Evolutionary conservation across 1,139 yeast species (phyloP).

Genomic region (Kluyveromyces marxianus): DNA sequence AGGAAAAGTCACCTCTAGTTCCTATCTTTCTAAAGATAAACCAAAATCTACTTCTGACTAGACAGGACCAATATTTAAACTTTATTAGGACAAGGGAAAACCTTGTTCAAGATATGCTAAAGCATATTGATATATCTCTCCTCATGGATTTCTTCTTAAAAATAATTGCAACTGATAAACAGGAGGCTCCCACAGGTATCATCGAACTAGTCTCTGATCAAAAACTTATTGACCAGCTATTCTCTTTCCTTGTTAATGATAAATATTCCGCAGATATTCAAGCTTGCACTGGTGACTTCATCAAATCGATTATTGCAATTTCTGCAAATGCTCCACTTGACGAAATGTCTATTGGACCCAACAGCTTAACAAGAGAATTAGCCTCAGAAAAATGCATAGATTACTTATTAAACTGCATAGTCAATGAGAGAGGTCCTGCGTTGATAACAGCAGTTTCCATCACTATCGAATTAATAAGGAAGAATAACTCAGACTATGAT

Average conservation of each 20-base stretch:
- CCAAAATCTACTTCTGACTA: constrained; percentile 85
- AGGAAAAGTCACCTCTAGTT: constrained; percentile 40
- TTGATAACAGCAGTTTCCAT: constrained; percentile 92
- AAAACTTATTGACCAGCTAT: constrained; percentile 41
- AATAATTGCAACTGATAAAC: constrained; percentile 56
- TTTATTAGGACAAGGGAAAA: constrained; percentile 21
- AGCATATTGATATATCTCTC: constrained; percentile 49
- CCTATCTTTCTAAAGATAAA: constrained; percentile 84
- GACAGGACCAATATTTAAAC: constrained; percentile 40
- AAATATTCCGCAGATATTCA: constrained; percentile 53
- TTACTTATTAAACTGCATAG: constrained; percentile 63
- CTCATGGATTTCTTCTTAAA: constrained; percentile 68
- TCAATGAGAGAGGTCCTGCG: constrained; percentile 73
- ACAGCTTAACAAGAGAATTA: constrained; percentile 79
- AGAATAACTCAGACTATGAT: constrained; percentile 94
- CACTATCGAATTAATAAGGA: constrained; percentile 87
- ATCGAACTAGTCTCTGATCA: constrained; percentile 48
- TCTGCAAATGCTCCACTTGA: constrained; percentile 61
- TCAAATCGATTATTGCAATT: constrained; percentile 86
- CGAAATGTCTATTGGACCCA: constrained; percentile 91
- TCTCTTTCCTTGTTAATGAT: constrained; percentile 43
- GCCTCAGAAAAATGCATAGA: constrained; percentile 64
- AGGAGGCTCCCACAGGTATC: constrained; percentile 57
- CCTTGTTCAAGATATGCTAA: constrained; percentile 46
- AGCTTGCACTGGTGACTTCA: constrained; percentile 88